Base-by-base conservation (phyloP, 2,329 filamentous ascomycete species). In the Nigrospora osmanthi region DNA sequence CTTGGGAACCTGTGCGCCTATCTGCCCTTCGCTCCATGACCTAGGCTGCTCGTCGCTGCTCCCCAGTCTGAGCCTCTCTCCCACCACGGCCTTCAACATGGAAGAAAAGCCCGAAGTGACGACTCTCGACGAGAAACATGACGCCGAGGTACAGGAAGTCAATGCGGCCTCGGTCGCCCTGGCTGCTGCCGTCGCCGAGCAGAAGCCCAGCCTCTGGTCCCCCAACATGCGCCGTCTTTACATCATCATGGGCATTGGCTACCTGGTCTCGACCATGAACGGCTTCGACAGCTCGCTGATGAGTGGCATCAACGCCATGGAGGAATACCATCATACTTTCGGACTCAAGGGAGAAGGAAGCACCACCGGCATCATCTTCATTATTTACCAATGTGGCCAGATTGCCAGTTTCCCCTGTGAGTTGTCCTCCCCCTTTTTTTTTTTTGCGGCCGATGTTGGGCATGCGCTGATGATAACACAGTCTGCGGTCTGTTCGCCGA, bases 281-380 rank as follows among this genome's bases (percentile, higher is more conserved):
- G 76, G 76, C 28, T 80, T 75, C 50, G 77, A 81, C 51, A 75
- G 75, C 34, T 76, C 72, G 28, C 67, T 82, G 41, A 68, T 72
- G 55, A 61, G 64, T 11, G 65, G 70, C 6, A 75, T 79, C 48
- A 76, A 77, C 47, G 72, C 72, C 39, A 76, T 78, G 67, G 41
- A 63, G 0, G 58, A 67, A 1, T 79, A 76, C 52, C 73, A 75
- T 44, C 48, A 59, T 0, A 72, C 68, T 4, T 78, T 78, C 45
- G 67, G 59, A 0, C 57, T 77, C n/a, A 59, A 59, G 17, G 70
- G 70, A 11, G 66, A 62, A 11, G 73, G 72, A 7, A 69, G 70
- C 30, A 67, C 64, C 37, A 71, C 71, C 0, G 72, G 72, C 35
- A 58, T 69, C 45, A 60, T 69, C 49, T 69, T 69, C 49, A 72